phyloP scores from a whole-genome alignment of 2,329 filamentous ascomycete genomes.

The Clonostachys rosea region DNA sequence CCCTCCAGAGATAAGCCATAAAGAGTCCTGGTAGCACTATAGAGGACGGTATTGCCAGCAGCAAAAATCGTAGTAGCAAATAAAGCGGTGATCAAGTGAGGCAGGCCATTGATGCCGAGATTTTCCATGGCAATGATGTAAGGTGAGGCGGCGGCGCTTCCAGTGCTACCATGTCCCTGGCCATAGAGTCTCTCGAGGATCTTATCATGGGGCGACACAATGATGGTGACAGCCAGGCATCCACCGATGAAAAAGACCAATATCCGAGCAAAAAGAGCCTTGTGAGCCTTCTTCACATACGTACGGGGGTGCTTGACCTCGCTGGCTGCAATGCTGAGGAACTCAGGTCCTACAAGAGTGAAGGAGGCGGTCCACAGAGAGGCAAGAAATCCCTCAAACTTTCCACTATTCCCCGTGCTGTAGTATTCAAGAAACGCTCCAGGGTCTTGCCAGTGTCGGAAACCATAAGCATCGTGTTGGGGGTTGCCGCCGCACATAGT shows the following conservation, averaged over 20 bases:
- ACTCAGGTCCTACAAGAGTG: slow-evolving; percentile 64
- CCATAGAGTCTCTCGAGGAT: slow-evolving; percentile 30
- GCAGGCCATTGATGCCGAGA: slow-evolving; percentile 45
- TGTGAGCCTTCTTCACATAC: slow-evolving; percentile 65
- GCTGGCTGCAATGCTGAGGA: slow-evolving; percentile 64
- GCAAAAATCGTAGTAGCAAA: slow-evolving; percentile 74
- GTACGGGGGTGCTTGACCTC: slow-evolving; percentile 60
- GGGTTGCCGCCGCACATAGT: slow-evolving; percentile 56
- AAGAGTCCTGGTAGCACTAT: slow-evolving; percentile 65
- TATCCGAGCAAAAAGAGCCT: slow-evolving; percentile 69
- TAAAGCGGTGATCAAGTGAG: slow-evolving; percentile 71
- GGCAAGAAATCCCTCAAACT: slow-evolving; percentile 66
- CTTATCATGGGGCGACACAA: slow-evolving; percentile 60
- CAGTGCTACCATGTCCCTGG: slow-evolving; percentile 21
- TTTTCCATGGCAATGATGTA: slow-evolving; percentile 54
- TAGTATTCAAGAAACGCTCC: slow-evolving; percentile 45
- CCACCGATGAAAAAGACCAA: slow-evolving; percentile 68
- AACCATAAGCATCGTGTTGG: slow-evolving; percentile 50
- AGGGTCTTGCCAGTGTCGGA: slow-evolving; percentile 61
- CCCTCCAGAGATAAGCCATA: slow-evolving; percentile 61
- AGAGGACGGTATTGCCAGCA: slow-evolving; percentile 73
- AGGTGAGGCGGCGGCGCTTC: slow-evolving; percentile 45
- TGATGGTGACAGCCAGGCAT: slow-evolving; percentile 60
- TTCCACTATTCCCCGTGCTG: slow-evolving; percentile 54
- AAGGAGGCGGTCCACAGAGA: slow-evolving; percentile 62